A percentile compares a stretch with the other conserved stretches of the same genome.
Evolutionary conservation across 1,284 basidiomycete genomes (phyloP).

Genomic region (Inonotus hispidus): DNA sequence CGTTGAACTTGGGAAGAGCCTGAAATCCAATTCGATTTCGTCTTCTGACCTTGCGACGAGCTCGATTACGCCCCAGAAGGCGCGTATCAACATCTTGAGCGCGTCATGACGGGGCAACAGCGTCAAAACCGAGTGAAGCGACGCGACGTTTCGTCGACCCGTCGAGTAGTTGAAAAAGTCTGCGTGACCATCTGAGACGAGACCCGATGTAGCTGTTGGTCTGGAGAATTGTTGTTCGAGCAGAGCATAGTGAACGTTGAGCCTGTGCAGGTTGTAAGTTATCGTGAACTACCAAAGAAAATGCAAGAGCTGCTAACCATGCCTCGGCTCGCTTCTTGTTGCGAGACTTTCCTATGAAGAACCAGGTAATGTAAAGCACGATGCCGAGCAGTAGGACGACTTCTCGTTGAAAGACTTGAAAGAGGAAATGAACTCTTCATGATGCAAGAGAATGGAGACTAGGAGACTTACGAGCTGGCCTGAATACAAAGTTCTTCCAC

Average conservation of each 20-base stretch:
- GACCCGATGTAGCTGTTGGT: constrained; percentile 40
- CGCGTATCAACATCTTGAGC: constrained; percentile 58
- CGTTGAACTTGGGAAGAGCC: constrained; percentile 49
- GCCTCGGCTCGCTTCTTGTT: constrained; percentile 52
- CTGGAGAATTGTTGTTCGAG: constrained; percentile 65
- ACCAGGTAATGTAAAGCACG: constrained; percentile 47
- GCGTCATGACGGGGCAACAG: constrained; percentile 82
- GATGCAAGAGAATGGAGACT: neutral
- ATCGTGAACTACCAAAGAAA: neutral
- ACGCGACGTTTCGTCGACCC: constrained; percentile 70
- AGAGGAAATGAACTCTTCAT: neutral
- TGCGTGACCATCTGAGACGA: constrained; percentile 62
- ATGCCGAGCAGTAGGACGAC: constrained; percentile 48
- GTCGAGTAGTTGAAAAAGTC: constrained; percentile 84
- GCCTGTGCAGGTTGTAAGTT: constrained; percentile 34
- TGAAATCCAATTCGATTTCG: constrained; percentile 71
- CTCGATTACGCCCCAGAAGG: constrained; percentile 61
- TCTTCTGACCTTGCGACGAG: constrained; percentile 67
- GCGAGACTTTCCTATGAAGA: constrained; percentile 46
- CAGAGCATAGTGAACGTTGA: constrained; percentile 48
- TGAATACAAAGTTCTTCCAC: constrained; percentile 74
- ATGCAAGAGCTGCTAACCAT: constrained; percentile 37
- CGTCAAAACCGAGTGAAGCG: constrained; percentile 73
- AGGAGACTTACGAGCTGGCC: constrained; percentile 61
- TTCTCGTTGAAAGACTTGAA: constrained; percentile 62